Base-by-base conservation (phyloP, 1,284 basidiomycete genomes). In the Vanrija sp. region DNA sequence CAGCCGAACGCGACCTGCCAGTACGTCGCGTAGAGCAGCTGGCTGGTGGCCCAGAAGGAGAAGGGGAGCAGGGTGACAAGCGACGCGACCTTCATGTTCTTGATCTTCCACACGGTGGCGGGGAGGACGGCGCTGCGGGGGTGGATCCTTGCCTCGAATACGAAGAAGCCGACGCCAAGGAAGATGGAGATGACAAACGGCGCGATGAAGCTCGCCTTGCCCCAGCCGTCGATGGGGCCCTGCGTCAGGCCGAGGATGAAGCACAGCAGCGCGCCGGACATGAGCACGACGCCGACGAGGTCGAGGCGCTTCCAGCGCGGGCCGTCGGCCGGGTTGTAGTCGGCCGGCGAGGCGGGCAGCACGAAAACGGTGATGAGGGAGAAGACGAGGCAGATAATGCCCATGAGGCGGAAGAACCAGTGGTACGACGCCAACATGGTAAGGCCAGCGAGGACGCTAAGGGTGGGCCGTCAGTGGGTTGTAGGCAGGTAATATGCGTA, bases 341-440 rank as follows among this genome's bases (percentile, higher is more conserved):
- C 52, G 9, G 67, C 62, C 19, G 55, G 52, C 38, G 57, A 68
- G 54, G 59, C 60, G 16, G 71, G 71, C 14, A 73, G 66, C 46
- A 71, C 50, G 52, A 67, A 38, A 49, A 68, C 3, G 28, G 65
- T 62, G 42, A 64, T 14, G 46, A 54, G 54, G 28, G 61, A 59
- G 60, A 71, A 71, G 49, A 62, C 50, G 57, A 60, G 46, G 50
- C 61, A 54, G 23, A 53, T 29, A 5, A 52, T 71, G 16, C 67
- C 64, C 42, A 76, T 62, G 54, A 72, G 61, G 40, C 71, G 68
- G 65, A 76, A 74, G 59, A 73, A 72, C 72, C 71, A 69, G 55
- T 59, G 25, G 57, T 63, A 67, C n/a, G 43, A 54, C 8, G 65
- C 64, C 9, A 71, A 49, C 71, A 72, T 73, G 34, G 60, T 62